Percentiles rank a stretch among this genome's conserved stretches.
Conservation (phyloP, 208 protist species). For the Wallacemonas sp. region DNA sequence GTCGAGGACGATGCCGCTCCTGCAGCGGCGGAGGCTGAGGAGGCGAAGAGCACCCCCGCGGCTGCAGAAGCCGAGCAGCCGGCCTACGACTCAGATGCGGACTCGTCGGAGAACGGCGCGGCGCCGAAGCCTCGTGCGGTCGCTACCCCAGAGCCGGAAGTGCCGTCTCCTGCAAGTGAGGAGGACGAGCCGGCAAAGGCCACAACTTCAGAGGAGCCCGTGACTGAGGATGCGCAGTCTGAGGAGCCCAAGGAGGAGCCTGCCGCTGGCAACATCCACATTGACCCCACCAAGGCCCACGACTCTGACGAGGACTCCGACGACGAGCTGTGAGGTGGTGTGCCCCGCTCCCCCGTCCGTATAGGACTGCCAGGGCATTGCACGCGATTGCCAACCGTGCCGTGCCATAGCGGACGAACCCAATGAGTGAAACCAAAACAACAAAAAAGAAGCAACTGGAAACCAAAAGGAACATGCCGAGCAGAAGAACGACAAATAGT, state of each 20-base stretch:
- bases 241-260: conserved; percentile 24
- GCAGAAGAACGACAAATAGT: too few species aligned
- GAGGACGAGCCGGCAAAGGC: not conserved
- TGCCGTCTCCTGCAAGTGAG: conserved; percentile 3
- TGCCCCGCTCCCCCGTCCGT: not conserved
- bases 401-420: too few species aligned
- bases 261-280: conserved; percentile 23
- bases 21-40: not conserved
- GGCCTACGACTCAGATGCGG: conserved; percentile 4
- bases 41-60: conserved; percentile 7
- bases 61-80: conserved; percentile 1
- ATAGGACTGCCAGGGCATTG: too few species aligned
- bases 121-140: not conserved
- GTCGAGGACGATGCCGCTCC: conserved; percentile 13
- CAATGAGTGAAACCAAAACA: too few species aligned
- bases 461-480: too few species aligned
- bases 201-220: not conserved
- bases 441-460: too few species aligned
- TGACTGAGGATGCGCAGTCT: conserved; percentile 7
- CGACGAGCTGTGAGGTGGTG: conserved; percentile 12
- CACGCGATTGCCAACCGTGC: too few species aligned
- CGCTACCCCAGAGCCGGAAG: conserved; percentile 7
- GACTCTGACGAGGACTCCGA: conserved; percentile 34
- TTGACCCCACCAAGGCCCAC: conserved; percentile 17
- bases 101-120: conserved; percentile 3